A percentile compares a stretch with the other conserved stretches of the same genome.
Evolutionary conservation across 2,329 filamentous ascomycete genomes (phyloP).

Genomic region (Trichoderma hamatum): DNA sequence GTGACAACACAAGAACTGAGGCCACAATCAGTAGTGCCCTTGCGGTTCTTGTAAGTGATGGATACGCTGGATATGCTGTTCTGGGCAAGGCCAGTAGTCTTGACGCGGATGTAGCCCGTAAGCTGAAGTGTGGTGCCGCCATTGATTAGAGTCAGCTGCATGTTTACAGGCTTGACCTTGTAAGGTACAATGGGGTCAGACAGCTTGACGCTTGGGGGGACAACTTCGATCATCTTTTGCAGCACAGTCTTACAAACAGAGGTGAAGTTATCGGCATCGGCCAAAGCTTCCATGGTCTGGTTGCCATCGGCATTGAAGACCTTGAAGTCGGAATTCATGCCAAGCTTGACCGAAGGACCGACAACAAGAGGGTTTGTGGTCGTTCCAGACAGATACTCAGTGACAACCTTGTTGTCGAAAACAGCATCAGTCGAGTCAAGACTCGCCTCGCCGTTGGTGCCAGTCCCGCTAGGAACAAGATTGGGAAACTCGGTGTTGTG

Average conservation of each 20-base stretch:
- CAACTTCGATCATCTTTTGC: conserved; percentile 64
- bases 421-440: conserved; percentile 52
- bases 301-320: conserved; percentile 61
- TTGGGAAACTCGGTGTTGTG: conserved; percentile 57
- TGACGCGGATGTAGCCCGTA: conserved; percentile 59
- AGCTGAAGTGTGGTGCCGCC: conserved; percentile 54
- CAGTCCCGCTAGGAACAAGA: conserved; percentile 51
- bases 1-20: conserved; percentile 48
- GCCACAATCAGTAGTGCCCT: conserved; percentile 52
- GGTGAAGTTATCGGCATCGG: conserved; percentile 49
- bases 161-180: conserved; percentile 59
- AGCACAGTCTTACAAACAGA: conserved; percentile 54
- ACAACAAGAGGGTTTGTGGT: conserved; percentile 60
- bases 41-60: conserved; percentile 60
- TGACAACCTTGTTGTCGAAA: conserved; percentile 61
- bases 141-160: conserved; percentile 57
- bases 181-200: conserved; percentile 59
- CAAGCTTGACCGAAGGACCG: conserved; percentile 49
- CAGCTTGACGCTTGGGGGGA: conserved; percentile 55
- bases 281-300: conserved; percentile 54
- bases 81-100: conserved; percentile 52
- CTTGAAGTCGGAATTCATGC: conserved; percentile 57
- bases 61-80: conserved; percentile 51
- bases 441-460: conserved; percentile 47
- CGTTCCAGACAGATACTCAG: conserved; percentile 58